Conservation (phyloP, 2,329 filamentous ascomycete species). For the Xylariaceae sp. region DNA sequence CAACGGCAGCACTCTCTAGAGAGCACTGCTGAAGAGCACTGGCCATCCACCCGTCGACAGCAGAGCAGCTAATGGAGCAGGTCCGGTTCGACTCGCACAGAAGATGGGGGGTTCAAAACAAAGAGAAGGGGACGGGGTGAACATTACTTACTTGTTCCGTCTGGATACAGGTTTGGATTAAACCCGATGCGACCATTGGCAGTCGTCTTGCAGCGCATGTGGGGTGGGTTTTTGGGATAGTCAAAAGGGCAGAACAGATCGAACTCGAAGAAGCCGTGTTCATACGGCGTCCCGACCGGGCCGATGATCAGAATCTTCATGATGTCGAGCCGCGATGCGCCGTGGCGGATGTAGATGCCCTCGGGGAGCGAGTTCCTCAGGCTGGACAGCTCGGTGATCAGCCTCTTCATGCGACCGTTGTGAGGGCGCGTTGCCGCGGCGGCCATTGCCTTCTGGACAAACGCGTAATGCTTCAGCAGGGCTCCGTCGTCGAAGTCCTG, state of each 20-base stretch:
- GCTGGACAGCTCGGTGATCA: constrained; percentile 37
- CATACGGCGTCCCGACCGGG: constrained; percentile 43
- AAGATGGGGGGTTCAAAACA: too few species aligned
- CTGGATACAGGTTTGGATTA: constrained; percentile 44
- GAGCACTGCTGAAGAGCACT: too few species aligned
- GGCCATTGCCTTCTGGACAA: constrained; percentile 9
- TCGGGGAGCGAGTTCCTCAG: constrained; percentile 39
- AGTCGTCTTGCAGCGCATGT: constrained; percentile 37
- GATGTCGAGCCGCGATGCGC: constrained; percentile 36
- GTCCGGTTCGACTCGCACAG: too few species aligned
- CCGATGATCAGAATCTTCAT: constrained; percentile 44
- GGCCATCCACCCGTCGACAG: too few species aligned
- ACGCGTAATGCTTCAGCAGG: constrained; percentile 24
- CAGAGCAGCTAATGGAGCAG: too few species aligned
- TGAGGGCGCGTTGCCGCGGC: constrained; percentile 7
- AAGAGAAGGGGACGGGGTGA: not conserved
- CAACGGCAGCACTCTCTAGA: too few species aligned
- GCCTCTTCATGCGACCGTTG: constrained; percentile 37
- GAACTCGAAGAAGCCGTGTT: constrained; percentile 47
- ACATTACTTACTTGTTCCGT: constrained; percentile 39
- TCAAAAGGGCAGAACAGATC: constrained; percentile 36
- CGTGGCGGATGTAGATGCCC: constrained; percentile 43
- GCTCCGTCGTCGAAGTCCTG: constrained; percentile 26
- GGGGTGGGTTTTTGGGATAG: constrained; percentile 36
- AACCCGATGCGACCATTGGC: constrained; percentile 31